Conservation (phyloP, 257 asterid species). For the Oldenlandia corymbosa region DNA sequence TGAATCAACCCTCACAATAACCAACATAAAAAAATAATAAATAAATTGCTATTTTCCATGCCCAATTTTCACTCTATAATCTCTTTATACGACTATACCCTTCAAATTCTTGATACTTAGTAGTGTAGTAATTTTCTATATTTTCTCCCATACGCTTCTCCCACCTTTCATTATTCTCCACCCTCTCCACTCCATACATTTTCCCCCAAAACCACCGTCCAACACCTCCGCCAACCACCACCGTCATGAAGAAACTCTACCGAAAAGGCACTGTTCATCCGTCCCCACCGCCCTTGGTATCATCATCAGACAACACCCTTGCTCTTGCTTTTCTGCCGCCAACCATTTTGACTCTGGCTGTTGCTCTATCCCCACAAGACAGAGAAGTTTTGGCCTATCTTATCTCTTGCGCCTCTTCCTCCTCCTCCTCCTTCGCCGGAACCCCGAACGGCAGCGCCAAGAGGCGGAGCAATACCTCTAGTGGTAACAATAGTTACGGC, state of each 20-base stretch:
- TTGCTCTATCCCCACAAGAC: slow-evolving; percentile 32
- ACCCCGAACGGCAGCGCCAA: slow-evolving; percentile 13
- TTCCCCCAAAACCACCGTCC: neutral
- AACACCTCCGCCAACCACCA: neutral
- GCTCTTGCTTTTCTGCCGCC: slow-evolving; percentile 38
- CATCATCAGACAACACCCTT: slow-evolving; percentile 22
- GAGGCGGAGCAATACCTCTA: neutral
- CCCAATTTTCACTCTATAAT: neutral
- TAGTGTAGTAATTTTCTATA: too few relatives aligned
- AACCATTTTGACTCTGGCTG: slow-evolving; percentile 27
- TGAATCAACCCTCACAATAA: too few relatives aligned
- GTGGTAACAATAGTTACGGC: neutral
- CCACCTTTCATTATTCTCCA: too few relatives aligned
- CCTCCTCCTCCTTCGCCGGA: slow-evolving; percentile 13
- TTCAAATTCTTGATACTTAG: neutral
- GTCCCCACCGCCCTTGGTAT: slow-evolving; percentile 26
- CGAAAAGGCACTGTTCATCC: slow-evolving; percentile 29
- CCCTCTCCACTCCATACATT: too few relatives aligned
- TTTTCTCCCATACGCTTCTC: neutral
- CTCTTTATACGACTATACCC: too few relatives aligned
- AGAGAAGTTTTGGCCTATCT: slow-evolving; percentile 33
- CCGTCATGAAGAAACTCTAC: slow-evolving; percentile 29
- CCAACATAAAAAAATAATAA: neutral
- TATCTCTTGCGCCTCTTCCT: slow-evolving; percentile 21
- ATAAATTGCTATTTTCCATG: neutral